phyloP scores from a whole-genome alignment of 164 flowering plant species.

The Nymphaea colorata region DNA sequence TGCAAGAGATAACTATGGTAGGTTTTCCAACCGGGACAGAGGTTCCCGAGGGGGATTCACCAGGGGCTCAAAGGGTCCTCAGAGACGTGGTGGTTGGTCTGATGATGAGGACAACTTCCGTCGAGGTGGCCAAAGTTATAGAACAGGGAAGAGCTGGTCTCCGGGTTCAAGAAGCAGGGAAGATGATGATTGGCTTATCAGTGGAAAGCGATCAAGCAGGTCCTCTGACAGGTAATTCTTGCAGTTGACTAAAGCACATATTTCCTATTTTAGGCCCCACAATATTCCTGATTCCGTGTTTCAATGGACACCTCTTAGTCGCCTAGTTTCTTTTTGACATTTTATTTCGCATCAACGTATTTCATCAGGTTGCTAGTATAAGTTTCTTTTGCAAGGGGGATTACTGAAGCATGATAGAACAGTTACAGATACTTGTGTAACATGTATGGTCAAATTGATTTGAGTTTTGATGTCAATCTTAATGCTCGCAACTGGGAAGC shows the following conservation, averaged over 20 bases:
- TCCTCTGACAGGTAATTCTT: conserved; percentile 52
- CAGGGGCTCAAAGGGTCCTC: conserved; percentile 37
- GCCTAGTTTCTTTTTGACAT: no score
- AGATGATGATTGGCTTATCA: conserved; percentile 63
- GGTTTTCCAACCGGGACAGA: conserved; percentile 54
- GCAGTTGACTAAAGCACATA: not conserved
- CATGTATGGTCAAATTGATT: no score
- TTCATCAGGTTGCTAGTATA: no score
- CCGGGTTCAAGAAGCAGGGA: conserved; percentile 34
- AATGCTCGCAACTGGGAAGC: no score
- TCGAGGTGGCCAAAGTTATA: conserved; percentile 50
- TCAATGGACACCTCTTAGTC: not conserved
- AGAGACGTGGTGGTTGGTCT: conserved; percentile 37
- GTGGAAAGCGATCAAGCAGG: conserved; percentile 42
- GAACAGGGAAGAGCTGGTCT: conserved; percentile 35
- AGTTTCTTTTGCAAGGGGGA: no score
- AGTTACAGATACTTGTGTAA: no score
- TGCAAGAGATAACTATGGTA: conserved; percentile 68
- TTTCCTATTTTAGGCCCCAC: not conserved
- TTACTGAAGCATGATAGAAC: no score
- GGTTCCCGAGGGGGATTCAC: conserved; percentile 38
- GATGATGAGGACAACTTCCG: conserved; percentile 33
- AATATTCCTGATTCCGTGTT: not conserved
- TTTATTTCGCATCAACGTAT: no score
- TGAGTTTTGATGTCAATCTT: no score